Base-by-base conservation (phyloP, 108 stramenopile species). In the Skeletonema menzelii region DNA sequence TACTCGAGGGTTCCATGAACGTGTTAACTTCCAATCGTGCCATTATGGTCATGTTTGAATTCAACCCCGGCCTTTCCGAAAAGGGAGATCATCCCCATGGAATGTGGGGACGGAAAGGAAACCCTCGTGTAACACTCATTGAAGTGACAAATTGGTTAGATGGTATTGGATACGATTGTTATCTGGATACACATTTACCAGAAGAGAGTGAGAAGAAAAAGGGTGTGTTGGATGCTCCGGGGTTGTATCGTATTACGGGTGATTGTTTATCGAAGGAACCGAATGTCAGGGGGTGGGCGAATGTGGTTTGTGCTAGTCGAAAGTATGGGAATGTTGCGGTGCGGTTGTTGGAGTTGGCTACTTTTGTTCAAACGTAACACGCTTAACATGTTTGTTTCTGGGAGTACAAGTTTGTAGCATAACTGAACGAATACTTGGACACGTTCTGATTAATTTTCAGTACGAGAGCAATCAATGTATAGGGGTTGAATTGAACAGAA, bases 41-140 rank as follows among this genome's bases (percentile, higher is more conserved):
- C 15, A 64, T 77, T n/a, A 59, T 77, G 58, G 69, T 77, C 56
- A 70, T 70, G 76, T 77, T 77, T 57, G 76, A 77, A 56, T 77
- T 77, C 67, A 77, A 77, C 34, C 76, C 76, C n/a, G 56, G 63
- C 11, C 59, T 77, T n/a, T 60, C 67, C 0, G 69, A 77, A 20
- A 55, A 56, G 24, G 24, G 56, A 24, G 76, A 70, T 10, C 37
- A 57, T 65, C 76, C 76, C 7, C 76, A 77, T 49, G 76, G 76
- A 20, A 77, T 77, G 76, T 77, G 76, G 76, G 76, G 76, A 3
- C 19, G 34, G 12, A 56, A 35, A 0, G 76, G 76, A 13, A 49
- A 70, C 28, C 76, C 76, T 26, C 69, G 63, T 17, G 58, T 28
- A 27, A 63, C 62, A 5, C 19, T 77, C 7, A 31, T 77, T 44